phyloP scores from a whole-genome alignment of 2,329 filamentous ascomycete species.

The Dryadomyces sulphureus region DNA sequence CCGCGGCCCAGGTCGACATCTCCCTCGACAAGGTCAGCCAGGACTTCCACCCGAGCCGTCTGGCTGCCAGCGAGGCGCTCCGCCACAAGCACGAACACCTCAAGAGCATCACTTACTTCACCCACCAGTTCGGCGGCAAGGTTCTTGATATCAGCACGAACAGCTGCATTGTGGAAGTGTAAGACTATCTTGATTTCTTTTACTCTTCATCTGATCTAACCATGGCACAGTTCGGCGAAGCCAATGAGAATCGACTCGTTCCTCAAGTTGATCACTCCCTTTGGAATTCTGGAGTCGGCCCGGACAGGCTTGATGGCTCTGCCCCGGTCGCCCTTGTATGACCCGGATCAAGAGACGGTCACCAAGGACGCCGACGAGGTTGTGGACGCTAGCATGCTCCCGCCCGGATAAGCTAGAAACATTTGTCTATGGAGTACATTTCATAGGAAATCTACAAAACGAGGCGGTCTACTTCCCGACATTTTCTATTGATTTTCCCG shows the following conservation, averaged over 20 bases:
- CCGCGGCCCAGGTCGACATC: conserved; percentile 19
- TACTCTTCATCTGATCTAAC: not conserved
- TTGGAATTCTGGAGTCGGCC: conserved; percentile 91
- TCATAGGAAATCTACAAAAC: too few relatives aligned
- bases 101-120: conserved; percentile 88
- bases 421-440: too few relatives aligned
- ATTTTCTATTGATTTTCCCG: not conserved
- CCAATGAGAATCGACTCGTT: conserved; percentile 90
- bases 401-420: conserved; percentile 55
- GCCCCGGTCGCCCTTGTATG: conserved; percentile 77
- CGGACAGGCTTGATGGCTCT: conserved; percentile 94
- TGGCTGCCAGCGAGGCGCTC: conserved; percentile 76
- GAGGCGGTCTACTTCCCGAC: not conserved
- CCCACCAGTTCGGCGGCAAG: conserved; percentile 96
- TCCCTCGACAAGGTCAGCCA: conserved; percentile 32
- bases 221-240: conserved; percentile 60
- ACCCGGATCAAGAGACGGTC: conserved; percentile 51
- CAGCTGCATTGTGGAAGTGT: conserved; percentile 97
- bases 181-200: conserved; percentile 27
- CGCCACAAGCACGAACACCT: conserved; percentile 96
- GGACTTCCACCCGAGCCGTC: conserved; percentile 81
- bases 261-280: conserved; percentile 86
- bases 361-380: conserved; percentile 83
- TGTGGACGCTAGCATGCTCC: conserved; percentile 85
- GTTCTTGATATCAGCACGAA: conserved; percentile 95